Percentiles rank a stretch among this genome's conserved stretches.
These are phyloP conservation scores for Candida sakaeoensis DNA, from an alignment of 805 yeast species.

Conservation along the genomic window DNA sequence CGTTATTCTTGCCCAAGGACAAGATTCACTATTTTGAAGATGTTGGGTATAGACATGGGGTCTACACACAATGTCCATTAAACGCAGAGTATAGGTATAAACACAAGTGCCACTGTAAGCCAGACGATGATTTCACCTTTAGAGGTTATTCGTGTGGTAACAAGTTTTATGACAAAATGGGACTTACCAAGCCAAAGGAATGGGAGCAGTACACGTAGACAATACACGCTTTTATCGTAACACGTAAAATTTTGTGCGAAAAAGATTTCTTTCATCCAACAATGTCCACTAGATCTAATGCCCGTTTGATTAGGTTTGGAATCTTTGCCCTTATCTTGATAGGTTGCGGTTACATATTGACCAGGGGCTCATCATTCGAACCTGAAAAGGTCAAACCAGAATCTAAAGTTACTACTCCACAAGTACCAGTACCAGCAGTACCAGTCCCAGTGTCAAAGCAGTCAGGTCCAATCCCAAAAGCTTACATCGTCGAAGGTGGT, in stretches of 20 bases:
- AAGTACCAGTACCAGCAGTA: background rate
- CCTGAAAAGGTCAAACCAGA: too few species aligned
- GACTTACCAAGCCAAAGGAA: slow-evolving; percentile 25
- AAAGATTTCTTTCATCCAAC: background rate
- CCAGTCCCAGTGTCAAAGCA: slow-evolving; percentile 2
- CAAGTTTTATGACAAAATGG: slow-evolving; percentile 28
- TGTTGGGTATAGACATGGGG: slow-evolving; percentile 80
- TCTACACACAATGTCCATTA: slow-evolving; percentile 77
- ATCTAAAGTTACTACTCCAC: background rate
- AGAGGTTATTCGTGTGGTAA: slow-evolving; percentile 30
- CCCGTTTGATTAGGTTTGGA: slow-evolving; percentile 36
- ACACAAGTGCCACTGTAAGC: slow-evolving; percentile 70
- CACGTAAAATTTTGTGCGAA: background rate
- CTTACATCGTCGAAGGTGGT: slow-evolving; percentile 6
- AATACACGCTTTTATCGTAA: background rate
- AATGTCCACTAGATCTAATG: slow-evolving; percentile 28
- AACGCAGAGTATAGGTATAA: slow-evolving; percentile 51
- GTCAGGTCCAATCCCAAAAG: slow-evolving; percentile 10
- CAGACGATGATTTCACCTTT: slow-evolving; percentile 71
- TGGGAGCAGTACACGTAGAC: slow-evolving; percentile 23
- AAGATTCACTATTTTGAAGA: slow-evolving; percentile 77
- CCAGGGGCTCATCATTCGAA: slow-evolving; percentile 28
- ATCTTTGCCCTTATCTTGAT: slow-evolving; percentile 34
- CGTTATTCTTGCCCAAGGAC: slow-evolving; percentile 67
- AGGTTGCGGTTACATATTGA: slow-evolving; percentile 33